Base-by-base conservation (phyloP, 257 asterid species). In the Lantana camara region DNA sequence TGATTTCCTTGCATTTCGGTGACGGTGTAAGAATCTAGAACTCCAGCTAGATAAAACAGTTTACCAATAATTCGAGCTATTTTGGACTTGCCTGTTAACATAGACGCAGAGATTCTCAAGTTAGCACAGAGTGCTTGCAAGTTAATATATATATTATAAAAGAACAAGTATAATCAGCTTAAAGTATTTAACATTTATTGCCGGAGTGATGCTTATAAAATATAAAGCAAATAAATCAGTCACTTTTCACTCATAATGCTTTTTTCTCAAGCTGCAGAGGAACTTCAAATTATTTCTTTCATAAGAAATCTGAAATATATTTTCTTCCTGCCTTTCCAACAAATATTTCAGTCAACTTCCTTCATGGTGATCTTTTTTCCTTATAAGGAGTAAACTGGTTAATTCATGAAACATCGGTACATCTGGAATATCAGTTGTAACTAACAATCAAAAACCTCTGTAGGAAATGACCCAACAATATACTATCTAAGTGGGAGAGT, bases 1-100 rank as follows among this genome's bases (percentile, higher is more conserved):
- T 57, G 71, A 47, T 49, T 68, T 59, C 78, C 82, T 68, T 73
- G 75, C 71, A 80, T 77, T 68, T 83, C 84, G 9, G 73, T 78
- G 61, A 80, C 86, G 5, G 56, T 38, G 73, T 73, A 75, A 8
- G 84, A 69, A 69, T 77, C 40, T 40, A 77, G 62, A 67, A 63
- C 84, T 66, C 86, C 83, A 16, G 81, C 75, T 47, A 83, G 17
- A 63, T 72, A 77, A 57, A 80, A 83, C 13, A 80, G 73, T 71
- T 83, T 83, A 32, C 73, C 86, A 30, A 80, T 74, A 75, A 83
- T 68, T 64, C 77, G 63, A 49, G 84, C 86, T 12, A 83, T 79
- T 22, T 46, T 70, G 40, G 86, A 83, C 74, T 83, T 83, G 46
- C 84, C 86, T 77, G 82, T 62, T 15, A 37, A 45, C 20, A 21